A percentile compares a stretch with the other conserved stretches of the same genome.
phyloP scores from a whole-genome alignment of 306 rosid genomes.

The Urtica urens region DNA sequence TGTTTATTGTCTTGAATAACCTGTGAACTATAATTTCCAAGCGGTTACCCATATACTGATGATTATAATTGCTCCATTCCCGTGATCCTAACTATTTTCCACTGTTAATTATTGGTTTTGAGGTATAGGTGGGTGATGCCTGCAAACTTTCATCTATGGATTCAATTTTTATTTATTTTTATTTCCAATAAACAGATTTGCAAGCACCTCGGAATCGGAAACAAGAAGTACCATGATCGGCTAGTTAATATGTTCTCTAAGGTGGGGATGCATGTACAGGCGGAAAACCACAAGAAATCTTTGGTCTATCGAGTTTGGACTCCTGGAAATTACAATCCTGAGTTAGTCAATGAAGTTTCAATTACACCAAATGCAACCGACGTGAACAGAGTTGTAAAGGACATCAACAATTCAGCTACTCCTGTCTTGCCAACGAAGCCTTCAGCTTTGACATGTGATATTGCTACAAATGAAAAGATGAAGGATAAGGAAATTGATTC shows the following conservation, averaged over 20 bases:
- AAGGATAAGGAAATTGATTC: constrained; percentile 22
- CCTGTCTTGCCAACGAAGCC: constrained; percentile 22
- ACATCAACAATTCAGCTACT: constrained; percentile 16
- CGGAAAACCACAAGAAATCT: constrained; percentile 50
- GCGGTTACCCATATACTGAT: too few relatives aligned
- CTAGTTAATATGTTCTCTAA: constrained; percentile 50
- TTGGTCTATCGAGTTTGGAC: constrained; percentile 65
- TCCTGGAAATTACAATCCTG: constrained; percentile 46
- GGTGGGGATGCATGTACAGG: constrained; percentile 63
- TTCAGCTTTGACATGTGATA: constrained; percentile 20
- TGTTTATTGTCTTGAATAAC: too few relatives aligned
- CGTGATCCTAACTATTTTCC: too few relatives aligned
- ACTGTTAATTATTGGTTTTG: too few relatives aligned
- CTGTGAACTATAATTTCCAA: too few relatives aligned
- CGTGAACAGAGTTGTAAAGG: constrained; percentile 23
- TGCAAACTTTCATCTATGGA: constrained; percentile 11
- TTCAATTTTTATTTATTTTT: too few relatives aligned
- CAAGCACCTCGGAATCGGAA: constrained; percentile 68
- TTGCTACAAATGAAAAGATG: constrained; percentile 17
- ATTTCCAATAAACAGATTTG: constrained; percentile 43
- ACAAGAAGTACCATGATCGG: constrained; percentile 52
- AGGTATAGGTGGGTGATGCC: constrained; percentile 15
- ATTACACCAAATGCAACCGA: constrained; percentile 17
- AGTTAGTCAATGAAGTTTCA: constrained; percentile 24
- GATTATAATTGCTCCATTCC: too few relatives aligned